Conservation (phyloP, 306 rosid species). For the Purshia tridentata region DNA sequence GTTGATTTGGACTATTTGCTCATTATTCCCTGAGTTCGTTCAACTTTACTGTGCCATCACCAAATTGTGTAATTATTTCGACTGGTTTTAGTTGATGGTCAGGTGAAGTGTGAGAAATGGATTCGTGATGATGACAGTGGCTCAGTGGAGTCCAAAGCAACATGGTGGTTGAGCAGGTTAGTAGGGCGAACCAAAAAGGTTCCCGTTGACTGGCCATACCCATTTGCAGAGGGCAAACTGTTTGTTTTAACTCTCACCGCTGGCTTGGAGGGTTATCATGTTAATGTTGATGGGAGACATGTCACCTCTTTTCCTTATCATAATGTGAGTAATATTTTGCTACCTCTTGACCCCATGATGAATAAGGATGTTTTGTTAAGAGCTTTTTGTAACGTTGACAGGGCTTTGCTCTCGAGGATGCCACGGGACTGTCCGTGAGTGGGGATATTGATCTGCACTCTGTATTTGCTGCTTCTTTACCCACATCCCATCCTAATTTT, state of each 20-base stretch:
- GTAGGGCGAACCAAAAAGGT: conserved; percentile 77
- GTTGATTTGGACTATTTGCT: neutral
- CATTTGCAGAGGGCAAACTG: conserved; percentile 70
- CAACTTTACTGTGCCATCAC: conserved; percentile 9
- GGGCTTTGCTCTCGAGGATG: conserved; percentile 98
- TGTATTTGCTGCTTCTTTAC: conserved; percentile 80
- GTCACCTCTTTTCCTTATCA: conserved; percentile 88
- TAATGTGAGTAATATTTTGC: conserved; percentile 59
- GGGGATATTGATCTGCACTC: conserved; percentile 80
- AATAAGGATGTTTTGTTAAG: conserved; percentile 20
- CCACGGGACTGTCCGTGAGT: conserved; percentile 70
- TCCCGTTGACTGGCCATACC: conserved; percentile 83
- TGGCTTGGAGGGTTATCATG: conserved; percentile 93
- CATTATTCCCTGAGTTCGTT: conserved; percentile 1
- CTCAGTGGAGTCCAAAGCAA: conserved; percentile 60
- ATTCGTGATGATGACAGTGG: conserved; percentile 56
- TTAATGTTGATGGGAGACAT: conserved; percentile 93
- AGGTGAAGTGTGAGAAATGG: conserved; percentile 97
- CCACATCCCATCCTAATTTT: conserved; percentile 75
- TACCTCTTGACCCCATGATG: conserved; percentile 15
- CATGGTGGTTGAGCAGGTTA: conserved; percentile 84
- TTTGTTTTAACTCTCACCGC: conserved; percentile 92
- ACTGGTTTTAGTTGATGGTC: conserved; percentile 75
- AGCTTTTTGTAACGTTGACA: conserved; percentile 26
- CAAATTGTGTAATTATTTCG: conserved; percentile 38